A percentile compares a stretch with the other conserved stretches of the same genome.
These are phyloP conservation scores for Amanita rimosa DNA, from an alignment of 768 basidiomycete species.

Conservation along the genomic window DNA sequence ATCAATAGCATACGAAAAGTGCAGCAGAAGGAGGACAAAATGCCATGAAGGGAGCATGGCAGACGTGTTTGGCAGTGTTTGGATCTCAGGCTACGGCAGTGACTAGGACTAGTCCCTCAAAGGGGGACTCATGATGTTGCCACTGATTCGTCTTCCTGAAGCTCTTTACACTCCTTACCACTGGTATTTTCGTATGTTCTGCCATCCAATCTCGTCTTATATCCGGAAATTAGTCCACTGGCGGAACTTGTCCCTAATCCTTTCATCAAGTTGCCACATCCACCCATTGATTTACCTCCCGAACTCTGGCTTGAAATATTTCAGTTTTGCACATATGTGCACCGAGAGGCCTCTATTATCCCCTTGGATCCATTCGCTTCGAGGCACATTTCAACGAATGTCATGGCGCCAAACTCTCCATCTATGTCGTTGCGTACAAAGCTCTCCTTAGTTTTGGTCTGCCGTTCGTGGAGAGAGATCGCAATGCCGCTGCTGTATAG, in stretches of 20 bases:
- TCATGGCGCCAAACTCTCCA: constrained; percentile 35
- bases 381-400: constrained; percentile 28
- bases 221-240: constrained; percentile 2
- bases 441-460: constrained; percentile 36
- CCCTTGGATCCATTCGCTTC: constrained; percentile 36
- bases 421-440: constrained; percentile 36
- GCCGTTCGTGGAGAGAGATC: constrained; percentile 32
- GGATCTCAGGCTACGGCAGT: neutral
- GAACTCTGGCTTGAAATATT: constrained; percentile 50
- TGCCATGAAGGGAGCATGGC: constrained; percentile 17
- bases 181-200: constrained; percentile 7
- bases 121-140: neutral
- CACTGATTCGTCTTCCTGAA: constrained; percentile 7
- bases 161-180: constrained; percentile 6
- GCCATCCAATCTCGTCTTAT: constrained; percentile 2
- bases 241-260: constrained; percentile 3
- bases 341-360: constrained; percentile 28
- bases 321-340: constrained; percentile 40
- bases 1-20: constrained; percentile 36
- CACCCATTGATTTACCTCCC: constrained; percentile 28
- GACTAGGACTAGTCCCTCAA: too few relatives aligned
- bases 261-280: constrained; percentile 9
- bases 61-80: constrained; percentile 21
- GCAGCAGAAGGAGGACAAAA: constrained; percentile 20
- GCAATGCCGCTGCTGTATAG: constrained; percentile 33